phyloP scores from a whole-genome alignment of 192 early-diverging fungal genomes.

The Rhizoclosmatium sp. region DNA sequence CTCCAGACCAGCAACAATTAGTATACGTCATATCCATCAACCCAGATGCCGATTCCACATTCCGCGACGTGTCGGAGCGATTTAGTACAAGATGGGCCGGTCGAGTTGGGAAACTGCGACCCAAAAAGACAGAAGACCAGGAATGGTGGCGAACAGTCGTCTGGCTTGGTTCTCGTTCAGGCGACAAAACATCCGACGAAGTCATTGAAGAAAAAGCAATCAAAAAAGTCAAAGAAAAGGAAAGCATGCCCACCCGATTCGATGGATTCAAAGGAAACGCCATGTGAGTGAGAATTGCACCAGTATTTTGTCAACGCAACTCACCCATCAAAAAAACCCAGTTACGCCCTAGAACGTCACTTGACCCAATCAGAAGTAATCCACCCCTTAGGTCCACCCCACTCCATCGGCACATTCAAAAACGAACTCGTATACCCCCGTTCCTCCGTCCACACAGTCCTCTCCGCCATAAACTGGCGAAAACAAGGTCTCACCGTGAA shows the following conservation, averaged over 20 bases:
- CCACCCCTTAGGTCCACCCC: conserved; percentile 61
- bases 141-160: conserved; percentile 50
- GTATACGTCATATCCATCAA: conserved; percentile 60
- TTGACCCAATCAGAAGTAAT: conserved; percentile 81
- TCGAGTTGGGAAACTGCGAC: conserved; percentile 21
- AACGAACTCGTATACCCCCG: conserved; percentile 85
- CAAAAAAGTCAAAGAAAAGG: conserved; percentile 48
- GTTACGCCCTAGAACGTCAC: conserved; percentile 86
- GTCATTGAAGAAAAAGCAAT: conserved; percentile 63
- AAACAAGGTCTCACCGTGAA: conserved; percentile 66
- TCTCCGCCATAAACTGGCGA: conserved; percentile 67
- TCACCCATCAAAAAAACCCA: conserved; percentile 27
- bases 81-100: conserved; percentile 20
- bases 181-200: conserved; percentile 40
- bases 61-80: conserved; percentile 21
- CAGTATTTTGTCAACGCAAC: background rate
- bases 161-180: conserved; percentile 44
- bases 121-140: background rate
- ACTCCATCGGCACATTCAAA: conserved; percentile 78
- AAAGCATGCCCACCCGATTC: conserved; percentile 81
- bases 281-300: conserved; percentile 54
- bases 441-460: conserved; percentile 69
- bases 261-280: conserved; percentile 84
- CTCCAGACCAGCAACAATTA: conserved; percentile 51
- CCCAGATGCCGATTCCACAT: conserved; percentile 28